Evolutionary conservation across 306 rosid genomes (phyloP).

Genomic region (Arachis stenosperma): DNA sequence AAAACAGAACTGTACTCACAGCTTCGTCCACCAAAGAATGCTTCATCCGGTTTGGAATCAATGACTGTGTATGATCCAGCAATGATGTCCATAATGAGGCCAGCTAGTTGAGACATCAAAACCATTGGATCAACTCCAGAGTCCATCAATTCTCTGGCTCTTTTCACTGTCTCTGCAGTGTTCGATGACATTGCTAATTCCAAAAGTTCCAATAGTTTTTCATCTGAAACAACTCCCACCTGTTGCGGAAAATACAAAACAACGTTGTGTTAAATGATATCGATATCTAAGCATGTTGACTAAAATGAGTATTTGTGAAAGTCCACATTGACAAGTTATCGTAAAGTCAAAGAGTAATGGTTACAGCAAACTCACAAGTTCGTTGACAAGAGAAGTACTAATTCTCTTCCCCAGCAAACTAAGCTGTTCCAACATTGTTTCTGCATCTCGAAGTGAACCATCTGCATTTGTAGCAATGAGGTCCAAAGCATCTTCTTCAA

Average conservation of each 20-base stretch:
- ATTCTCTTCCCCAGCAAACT: conserved; percentile 92
- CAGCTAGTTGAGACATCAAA: conserved; percentile 94
- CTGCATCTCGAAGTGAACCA: conserved; percentile 98
- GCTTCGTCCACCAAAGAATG: conserved; percentile 63
- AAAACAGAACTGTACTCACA: conserved; percentile 65
- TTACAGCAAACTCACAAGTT: conserved; percentile 78
- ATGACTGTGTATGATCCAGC: conserved; percentile 80
- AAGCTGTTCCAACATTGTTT: conserved; percentile 97
- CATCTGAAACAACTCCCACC: conserved; percentile 98
- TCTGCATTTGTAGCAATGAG: conserved; percentile 94
- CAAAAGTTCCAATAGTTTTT: conserved; percentile 89
- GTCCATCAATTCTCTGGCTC: conserved; percentile 95
- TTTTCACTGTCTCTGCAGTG: conserved; percentile 92
- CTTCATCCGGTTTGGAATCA: conserved; percentile 61
- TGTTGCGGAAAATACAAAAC: conserved; percentile 48
- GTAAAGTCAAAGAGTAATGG: conserved; percentile 37
- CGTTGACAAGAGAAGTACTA: conserved; percentile 90
- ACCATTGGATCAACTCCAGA: conserved; percentile 93
- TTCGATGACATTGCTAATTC: conserved; percentile 96
- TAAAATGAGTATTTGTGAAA: conserved; percentile 3
- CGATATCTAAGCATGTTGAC: background rate
- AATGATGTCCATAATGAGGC: conserved; percentile 95
- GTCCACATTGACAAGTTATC: conserved; percentile 16
- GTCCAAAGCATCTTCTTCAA: conserved; percentile 87
- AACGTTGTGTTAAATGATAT: conserved; percentile 35